Conservation (phyloP, 2,329 filamentous ascomycete species). For the Epichloe festucae region DNA sequence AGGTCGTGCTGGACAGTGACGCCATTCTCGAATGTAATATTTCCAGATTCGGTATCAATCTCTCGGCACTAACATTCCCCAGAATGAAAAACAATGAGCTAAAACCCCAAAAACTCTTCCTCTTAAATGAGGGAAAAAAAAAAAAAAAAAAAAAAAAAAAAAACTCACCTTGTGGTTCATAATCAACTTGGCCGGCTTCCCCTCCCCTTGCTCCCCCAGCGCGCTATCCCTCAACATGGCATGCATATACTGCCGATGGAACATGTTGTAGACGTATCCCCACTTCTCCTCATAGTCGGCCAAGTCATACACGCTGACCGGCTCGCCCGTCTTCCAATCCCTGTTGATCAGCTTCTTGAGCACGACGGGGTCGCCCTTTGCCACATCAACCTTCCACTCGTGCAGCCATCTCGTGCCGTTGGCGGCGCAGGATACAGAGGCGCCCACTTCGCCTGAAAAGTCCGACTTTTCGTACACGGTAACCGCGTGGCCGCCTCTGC, state of each 20-base stretch:
- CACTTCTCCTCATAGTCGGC: slow-evolving; percentile 52
- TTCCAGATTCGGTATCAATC: slow-evolving; percentile 38
- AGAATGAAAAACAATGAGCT: background rate
- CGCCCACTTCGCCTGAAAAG: slow-evolving; percentile 55
- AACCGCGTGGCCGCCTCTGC: slow-evolving; percentile 32
- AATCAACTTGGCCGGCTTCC: slow-evolving; percentile 36
- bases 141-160: background rate
- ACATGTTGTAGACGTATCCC: slow-evolving; percentile 57
- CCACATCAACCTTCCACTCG: slow-evolving; percentile 53
- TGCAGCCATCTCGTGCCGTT: slow-evolving; percentile 59
- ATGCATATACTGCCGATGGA: slow-evolving; percentile 58
- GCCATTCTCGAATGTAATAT: slow-evolving; percentile 42
- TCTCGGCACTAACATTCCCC: slow-evolving; percentile 23
- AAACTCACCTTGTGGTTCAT: slow-evolving; percentile 39
- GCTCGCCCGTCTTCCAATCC: slow-evolving; percentile 57
- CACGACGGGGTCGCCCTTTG: slow-evolving; percentile 51
- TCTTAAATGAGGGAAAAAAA: too few species aligned
- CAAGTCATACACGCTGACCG: slow-evolving; percentile 49
- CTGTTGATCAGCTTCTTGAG: slow-evolving; percentile 54
- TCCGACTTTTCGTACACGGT: slow-evolving; percentile 55
- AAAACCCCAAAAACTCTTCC: too few species aligned
- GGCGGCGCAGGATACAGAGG: slow-evolving; percentile 54
- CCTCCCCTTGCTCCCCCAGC: slow-evolving; percentile 36
- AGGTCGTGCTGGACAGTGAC: slow-evolving; percentile 39
- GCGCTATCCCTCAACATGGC: slow-evolving; percentile 50